Evolutionary conservation across 1,284 basidiomycete species (phyloP).

Genomic region (Cutaneotrichosporon sp.): DNA sequence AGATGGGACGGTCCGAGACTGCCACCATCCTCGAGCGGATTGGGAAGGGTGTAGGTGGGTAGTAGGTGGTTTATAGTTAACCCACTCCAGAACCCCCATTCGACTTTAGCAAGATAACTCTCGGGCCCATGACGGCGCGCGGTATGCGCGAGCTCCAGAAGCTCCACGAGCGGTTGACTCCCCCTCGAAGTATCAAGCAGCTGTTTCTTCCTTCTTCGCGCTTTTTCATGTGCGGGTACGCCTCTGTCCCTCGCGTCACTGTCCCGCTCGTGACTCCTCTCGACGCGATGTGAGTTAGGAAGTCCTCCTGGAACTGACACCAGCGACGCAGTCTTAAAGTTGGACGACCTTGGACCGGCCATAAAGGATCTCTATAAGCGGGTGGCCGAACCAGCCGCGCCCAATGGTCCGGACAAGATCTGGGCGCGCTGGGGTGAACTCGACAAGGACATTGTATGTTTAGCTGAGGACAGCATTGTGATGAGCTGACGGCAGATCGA

Average conservation of each 20-base stretch:
- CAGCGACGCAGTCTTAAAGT: background rate
- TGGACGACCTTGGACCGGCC: background rate
- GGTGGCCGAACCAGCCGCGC: background rate
- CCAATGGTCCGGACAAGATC: background rate
- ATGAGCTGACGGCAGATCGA: background rate
- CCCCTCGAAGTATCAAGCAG: background rate
- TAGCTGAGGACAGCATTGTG: background rate
- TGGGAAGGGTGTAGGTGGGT: background rate
- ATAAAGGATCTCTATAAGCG: background rate
- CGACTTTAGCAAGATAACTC: background rate
- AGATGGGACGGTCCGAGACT: background rate
- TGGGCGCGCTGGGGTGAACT: background rate
- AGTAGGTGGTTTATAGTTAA: background rate
- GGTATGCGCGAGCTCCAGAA: background rate
- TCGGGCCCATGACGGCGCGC: conserved; percentile 2
- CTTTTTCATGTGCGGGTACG: conserved; percentile 1
- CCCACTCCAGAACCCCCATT: background rate
- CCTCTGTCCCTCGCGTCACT: background rate
- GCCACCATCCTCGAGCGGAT: background rate
- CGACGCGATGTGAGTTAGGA: conserved; percentile 10
- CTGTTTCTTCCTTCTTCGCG: conserved; percentile 14
- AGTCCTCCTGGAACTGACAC: background rate
- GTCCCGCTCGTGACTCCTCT: background rate
- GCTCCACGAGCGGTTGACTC: background rate
- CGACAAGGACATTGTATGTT: background rate